Evolutionary conservation across 228 moss, liverwort and hornwort genomes (phyloP).

Genomic region (Sphagnum magellanicum): DNA sequence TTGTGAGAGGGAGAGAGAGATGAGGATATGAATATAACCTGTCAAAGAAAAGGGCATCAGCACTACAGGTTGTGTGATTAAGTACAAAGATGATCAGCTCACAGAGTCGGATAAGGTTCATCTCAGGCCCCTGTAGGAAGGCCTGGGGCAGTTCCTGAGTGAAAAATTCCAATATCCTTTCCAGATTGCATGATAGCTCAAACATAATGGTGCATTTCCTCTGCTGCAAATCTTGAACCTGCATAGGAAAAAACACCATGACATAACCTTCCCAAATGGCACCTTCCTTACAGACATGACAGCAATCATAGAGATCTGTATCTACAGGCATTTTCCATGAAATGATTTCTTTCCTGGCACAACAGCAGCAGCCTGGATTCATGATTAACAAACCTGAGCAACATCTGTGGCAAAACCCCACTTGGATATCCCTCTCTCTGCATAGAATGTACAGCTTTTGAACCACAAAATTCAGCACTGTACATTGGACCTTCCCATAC

Average conservation of each 20-base stretch:
- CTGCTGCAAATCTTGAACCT: constrained; percentile 87
- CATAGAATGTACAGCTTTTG: too few species aligned
- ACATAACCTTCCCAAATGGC: not conserved
- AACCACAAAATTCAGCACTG: too few species aligned
- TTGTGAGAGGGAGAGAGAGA: not conserved
- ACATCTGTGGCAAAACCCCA: too few species aligned
- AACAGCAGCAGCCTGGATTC: too few species aligned
- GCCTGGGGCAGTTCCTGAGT: constrained; percentile 87
- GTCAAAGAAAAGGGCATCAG: constrained; percentile 89
- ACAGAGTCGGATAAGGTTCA: constrained; percentile 88
- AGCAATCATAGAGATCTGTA: too few species aligned
- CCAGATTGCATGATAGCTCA: constrained; percentile 92
- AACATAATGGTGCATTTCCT: constrained; percentile 98
- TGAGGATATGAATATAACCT: constrained; percentile 30
- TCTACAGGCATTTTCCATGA: too few species aligned
- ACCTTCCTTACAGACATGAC: too few species aligned
- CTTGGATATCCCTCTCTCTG: too few species aligned
- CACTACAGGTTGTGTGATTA: constrained; percentile 83
- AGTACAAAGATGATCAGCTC: constrained; percentile 93
- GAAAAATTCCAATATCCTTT: constrained; percentile 92
- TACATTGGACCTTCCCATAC: too few species aligned
- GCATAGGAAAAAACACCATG: constrained; percentile 4
- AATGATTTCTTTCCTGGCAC: too few species aligned
- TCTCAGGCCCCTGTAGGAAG: constrained; percentile 84
- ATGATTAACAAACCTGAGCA: too few species aligned